Evolutionary conservation across 257 asterid genomes (phyloP).

Genomic region (Voacanga thouarsii): DNA sequence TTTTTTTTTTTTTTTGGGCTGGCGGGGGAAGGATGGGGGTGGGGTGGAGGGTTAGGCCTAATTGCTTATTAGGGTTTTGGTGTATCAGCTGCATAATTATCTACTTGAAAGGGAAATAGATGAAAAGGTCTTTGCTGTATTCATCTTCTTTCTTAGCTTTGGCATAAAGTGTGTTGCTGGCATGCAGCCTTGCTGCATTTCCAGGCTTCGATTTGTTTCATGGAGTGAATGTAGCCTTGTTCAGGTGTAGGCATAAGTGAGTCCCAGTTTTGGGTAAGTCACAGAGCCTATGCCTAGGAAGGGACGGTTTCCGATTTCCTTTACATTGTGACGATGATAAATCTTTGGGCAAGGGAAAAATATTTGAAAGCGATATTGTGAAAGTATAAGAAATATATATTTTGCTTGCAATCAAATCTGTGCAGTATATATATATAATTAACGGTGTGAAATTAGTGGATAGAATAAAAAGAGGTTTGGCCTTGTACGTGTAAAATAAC

Average conservation of each 20-base stretch:
- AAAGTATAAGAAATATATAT: no score
- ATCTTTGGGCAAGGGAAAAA: no score
- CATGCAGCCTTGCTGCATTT: neutral
- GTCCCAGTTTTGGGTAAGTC: neutral
- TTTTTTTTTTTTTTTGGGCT: neutral
- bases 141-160: neutral
- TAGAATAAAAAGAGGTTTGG: no score
- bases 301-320: no score
- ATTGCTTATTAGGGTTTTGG: conserved; percentile 8
- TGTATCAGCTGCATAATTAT: conserved; percentile 21
- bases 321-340: no score
- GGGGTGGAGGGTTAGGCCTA: neutral
- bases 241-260: neutral
- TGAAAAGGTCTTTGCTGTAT: conserved; percentile 13
- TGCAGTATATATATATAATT: no score
- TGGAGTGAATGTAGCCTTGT: no score
- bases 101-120: conserved; percentile 19
- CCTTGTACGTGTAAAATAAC: no score
- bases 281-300: neutral
- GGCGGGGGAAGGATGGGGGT: neutral
- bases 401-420: no score
- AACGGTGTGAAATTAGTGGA: no score
- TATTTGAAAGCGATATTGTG: no score
- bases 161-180: neutral
- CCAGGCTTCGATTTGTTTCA: neutral